Conservation (phyloP, 768 basidiomycete species). For the Termitomyces sp. region DNA sequence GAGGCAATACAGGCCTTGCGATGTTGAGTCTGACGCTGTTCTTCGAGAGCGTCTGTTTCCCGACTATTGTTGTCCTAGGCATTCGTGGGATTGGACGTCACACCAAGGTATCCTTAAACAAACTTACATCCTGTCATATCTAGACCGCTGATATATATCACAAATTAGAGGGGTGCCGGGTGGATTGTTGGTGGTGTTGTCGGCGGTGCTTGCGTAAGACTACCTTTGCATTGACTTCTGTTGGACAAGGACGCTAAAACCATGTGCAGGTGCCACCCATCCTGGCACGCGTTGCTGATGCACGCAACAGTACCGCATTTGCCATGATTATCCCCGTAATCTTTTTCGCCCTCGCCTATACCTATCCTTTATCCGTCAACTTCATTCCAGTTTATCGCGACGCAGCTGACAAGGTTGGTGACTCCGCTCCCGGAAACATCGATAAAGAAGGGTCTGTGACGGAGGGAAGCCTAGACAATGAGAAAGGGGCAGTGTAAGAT, state of each 20-base stretch:
- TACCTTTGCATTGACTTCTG: not conserved
- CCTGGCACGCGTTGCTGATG: slow-evolving; percentile 26
- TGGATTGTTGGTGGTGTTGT: slow-evolving; percentile 30
- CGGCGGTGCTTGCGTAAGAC: slow-evolving; percentile 27
- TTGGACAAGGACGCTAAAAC: not conserved
- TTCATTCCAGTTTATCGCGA: slow-evolving; percentile 26
- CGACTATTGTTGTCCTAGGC: slow-evolving; percentile 30
- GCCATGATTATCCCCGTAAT: slow-evolving; percentile 31
- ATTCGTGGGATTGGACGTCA: slow-evolving; percentile 30
- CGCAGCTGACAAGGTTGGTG: slow-evolving; percentile 21
- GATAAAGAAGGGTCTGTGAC: not conserved
- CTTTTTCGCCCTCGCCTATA: slow-evolving; percentile 25
- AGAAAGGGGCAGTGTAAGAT: slow-evolving; percentile 3
- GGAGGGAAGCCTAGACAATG: slow-evolving; percentile 10
- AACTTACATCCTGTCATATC: not conserved
- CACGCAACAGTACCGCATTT: slow-evolving; percentile 27
- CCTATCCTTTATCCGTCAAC: slow-evolving; percentile 27
- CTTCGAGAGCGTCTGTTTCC: slow-evolving; percentile 34
- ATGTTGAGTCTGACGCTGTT: slow-evolving; percentile 30
- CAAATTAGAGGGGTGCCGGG: slow-evolving; percentile 23
- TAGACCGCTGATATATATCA: not conserved
- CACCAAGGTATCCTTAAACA: slow-evolving; percentile 18
- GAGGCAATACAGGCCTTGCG: slow-evolving; percentile 25
- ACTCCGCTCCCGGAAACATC: slow-evolving; percentile 4
- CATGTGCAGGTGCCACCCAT: slow-evolving; percentile 24